Percentiles rank a stretch among this genome's conserved stretches.
Evolutionary conservation across 257 asterid species (phyloP).

Genomic region (Catharanthus roseus): DNA sequence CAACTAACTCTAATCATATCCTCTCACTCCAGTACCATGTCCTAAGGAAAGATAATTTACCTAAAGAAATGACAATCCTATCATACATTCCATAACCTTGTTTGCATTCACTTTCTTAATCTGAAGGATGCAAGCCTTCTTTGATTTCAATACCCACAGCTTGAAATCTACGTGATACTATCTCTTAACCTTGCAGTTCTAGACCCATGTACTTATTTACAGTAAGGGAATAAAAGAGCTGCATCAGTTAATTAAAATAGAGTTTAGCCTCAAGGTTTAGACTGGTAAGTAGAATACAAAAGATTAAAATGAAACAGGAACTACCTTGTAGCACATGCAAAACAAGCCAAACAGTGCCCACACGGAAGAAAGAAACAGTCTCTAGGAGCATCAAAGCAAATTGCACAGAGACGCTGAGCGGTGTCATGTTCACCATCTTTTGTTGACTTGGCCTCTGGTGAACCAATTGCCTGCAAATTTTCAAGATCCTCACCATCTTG

Average conservation of each 20-base stretch:
- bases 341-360: slow-evolving; percentile 83
- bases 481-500: slow-evolving; percentile 40
- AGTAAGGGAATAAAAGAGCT: not conserved
- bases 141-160: not conserved
- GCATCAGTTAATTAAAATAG: not conserved
- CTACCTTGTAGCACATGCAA: slow-evolving; percentile 71
- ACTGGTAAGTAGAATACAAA: not conserved
- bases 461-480: slow-evolving; percentile 17
- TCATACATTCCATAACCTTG: not conserved
- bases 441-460: slow-evolving; percentile 29
- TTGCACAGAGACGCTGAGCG: slow-evolving; percentile 51
- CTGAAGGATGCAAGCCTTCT: not conserved
- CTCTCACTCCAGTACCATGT: too few relatives aligned
- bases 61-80: not conserved
- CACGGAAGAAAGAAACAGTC: slow-evolving; percentile 84
- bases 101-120: not conserved
- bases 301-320: slow-evolving; percentile 1
- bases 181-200: not conserved
- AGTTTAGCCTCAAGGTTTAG: not conserved
- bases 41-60: too few relatives aligned
- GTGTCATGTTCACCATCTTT: slow-evolving; percentile 34
- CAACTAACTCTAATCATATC: not conserved
- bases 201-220: not conserved
- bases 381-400: slow-evolving; percentile 84
- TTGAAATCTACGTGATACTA: not conserved